Base-by-base conservation (phyloP, 805 yeast species). In the Candida caryicola region DNA sequence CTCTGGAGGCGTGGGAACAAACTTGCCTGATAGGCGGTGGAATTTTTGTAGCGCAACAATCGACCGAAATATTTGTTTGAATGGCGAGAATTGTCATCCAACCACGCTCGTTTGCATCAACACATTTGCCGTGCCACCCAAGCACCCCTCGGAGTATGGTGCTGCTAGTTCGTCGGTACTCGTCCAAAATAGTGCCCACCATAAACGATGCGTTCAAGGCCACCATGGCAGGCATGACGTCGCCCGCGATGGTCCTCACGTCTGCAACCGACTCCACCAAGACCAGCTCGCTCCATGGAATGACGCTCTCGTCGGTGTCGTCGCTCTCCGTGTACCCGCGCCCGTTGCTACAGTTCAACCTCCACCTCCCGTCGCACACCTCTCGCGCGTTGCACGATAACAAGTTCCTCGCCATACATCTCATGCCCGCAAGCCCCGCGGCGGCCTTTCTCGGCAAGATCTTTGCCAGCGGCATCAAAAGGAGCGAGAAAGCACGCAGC, bases 321-420 rank as follows among this genome's bases (percentile, higher is more conserved):
- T 89, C 97, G 1, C 64, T 91, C 10, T 81, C 95, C 0, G 75
- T 89, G 19, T 69, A 73, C 33, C 96, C 96, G 0, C 70, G 69
- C 10, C 95, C 96, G 1, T 61, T 90, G 37, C 53, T 91, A 1
- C 93, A 87, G 51, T 90, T 91, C 66, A 91, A 91, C 57, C 66
- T 91, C 27, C 95, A 86, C 59, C 65, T 81, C 10, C 98, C 98
- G 0, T 86, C 96, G 4, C 73, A 81, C 23, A 90, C 98, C 0
- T 82, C 95, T 0, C 64, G 68, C 5, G 65, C 77, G 8, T 63
- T 91, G 18, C 87, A 85, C 51, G 62, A 69, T n/a, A 69, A 69
- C 35, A 51, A 59, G 25, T 61, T 69, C 37, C 73, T 88, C 54
- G 95, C 95, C 1, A 64, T 91, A 8, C 96, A 91, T 58, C 57